phyloP scores from a whole-genome alignment of 2,329 filamentous ascomycete genomes.

The Ophiostoma triangulosporum region DNA sequence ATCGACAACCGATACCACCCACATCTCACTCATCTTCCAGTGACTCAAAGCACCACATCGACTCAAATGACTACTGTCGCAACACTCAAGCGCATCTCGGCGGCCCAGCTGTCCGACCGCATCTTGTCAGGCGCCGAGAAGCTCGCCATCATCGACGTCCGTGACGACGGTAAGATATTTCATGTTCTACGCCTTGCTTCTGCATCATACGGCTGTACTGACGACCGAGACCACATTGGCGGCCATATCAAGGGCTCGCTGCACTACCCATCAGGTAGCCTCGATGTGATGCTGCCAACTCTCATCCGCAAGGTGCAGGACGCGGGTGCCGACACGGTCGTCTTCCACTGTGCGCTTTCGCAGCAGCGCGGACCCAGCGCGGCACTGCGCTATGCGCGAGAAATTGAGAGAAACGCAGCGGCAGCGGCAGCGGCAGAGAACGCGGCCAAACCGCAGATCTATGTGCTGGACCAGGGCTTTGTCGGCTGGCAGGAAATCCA shows the following conservation, averaged over 20 bases:
- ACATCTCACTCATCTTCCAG: background rate
- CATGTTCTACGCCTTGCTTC: too few species aligned
- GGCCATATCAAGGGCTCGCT: conserved; percentile 71
- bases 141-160: conserved; percentile 75
- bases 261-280: conserved; percentile 58
- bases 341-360: conserved; percentile 89
- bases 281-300: conserved; percentile 68
- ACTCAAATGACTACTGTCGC: conserved; percentile 40
- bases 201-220: background rate
- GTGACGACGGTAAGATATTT: conserved; percentile 57
- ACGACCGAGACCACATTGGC: conserved; percentile 61
- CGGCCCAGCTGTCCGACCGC: conserved; percentile 51
- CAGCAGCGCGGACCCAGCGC: conserved; percentile 82
- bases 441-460: conserved; percentile 33
- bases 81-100: conserved; percentile 52
- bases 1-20: background rate
- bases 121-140: conserved; percentile 40
- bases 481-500: conserved; percentile 76
- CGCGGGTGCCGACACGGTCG: conserved; percentile 70
- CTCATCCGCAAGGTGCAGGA: conserved; percentile 65
- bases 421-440: conserved; percentile 1
- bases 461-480: conserved; percentile 74
- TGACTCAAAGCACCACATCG: background rate
- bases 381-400: conserved; percentile 65
- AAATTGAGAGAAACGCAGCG: conserved; percentile 29